Evolutionary conservation across 1,284 basidiomycete genomes (phyloP).

Genomic region (Trametes hirsuta): DNA sequence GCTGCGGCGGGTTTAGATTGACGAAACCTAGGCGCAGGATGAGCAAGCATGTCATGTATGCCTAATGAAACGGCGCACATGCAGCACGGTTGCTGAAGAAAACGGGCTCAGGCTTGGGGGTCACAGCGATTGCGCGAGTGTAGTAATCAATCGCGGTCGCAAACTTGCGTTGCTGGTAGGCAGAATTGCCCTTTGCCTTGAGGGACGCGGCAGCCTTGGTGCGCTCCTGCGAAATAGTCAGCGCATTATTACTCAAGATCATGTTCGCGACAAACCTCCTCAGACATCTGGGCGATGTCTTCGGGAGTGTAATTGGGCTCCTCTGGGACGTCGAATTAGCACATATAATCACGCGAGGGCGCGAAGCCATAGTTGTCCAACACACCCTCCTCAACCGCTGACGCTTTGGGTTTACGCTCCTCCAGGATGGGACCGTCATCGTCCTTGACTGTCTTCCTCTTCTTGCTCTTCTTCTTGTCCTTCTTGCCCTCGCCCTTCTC

Average conservation of each 20-base stretch:
- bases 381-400: slow-evolving; percentile 43
- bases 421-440: slow-evolving; percentile 76
- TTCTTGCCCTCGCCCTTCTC: slow-evolving; percentile 55
- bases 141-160: slow-evolving; percentile 82
- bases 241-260: not conserved
- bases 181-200: slow-evolving; percentile 89
- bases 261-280: slow-evolving; percentile 48
- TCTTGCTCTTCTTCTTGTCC: slow-evolving; percentile 64
- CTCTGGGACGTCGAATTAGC: slow-evolving; percentile 12
- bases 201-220: slow-evolving; percentile 75
- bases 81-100: slow-evolving; percentile 98
- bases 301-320: slow-evolving; percentile 48
- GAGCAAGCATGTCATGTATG: not conserved
- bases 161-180: slow-evolving; percentile 85
- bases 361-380: not conserved
- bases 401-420: slow-evolving; percentile 53
- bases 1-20: slow-evolving; percentile 85
- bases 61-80: slow-evolving; percentile 50
- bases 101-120: slow-evolving; percentile 88
- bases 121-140: slow-evolving; percentile 88
- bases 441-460: slow-evolving; percentile 60
- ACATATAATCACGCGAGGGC: not conserved
- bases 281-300: slow-evolving; percentile 59
- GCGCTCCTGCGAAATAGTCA: slow-evolving; percentile 60
- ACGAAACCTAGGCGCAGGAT: slow-evolving; percentile 70